Base-by-base conservation (phyloP, 1,284 basidiomycete species). In the Inonotus obliquus region DNA sequence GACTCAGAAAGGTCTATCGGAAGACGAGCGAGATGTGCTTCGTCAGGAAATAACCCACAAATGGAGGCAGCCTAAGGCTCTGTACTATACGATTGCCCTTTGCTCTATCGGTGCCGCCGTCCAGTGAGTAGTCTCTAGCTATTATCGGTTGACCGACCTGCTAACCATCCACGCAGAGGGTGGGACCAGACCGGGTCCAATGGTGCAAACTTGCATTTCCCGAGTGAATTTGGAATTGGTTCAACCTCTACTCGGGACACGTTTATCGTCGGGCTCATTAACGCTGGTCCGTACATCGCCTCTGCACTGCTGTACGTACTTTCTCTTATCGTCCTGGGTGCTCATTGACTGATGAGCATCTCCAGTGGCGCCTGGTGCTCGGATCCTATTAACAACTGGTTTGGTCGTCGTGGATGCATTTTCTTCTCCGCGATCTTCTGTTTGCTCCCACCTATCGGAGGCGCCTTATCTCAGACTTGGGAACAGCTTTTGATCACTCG, bases 331-430 rank as follows among this genome's bases (percentile, higher is more conserved):
- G 82, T 83, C 41, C n/a, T 52, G 13, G 5, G 19, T n/a, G 7
- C 41, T 44, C 17, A 55, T 53, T 47, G 48, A 44, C 69, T 71
- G 69, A 48, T 55, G 55, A 74, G 25, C 37, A 21, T 49, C 9
- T 35, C 29, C 29, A 66, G 63, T 56, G 75, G 76, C 51, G 75
- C 76, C 69, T 79, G 79, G 80, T 67, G 79, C 39, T 77, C 78
- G 4, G 77, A 78, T 62, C 80, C 80, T 1, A 66, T 82, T 48
- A 81, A 81, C 70, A 68, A 79, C 54, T 27, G 48, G 54, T 79
- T 89, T 59, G 79, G 86, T 45, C 84, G 89, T 66, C 82, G 88
- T 49, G 88, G 88, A 13, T 81, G 82, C 7, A 83, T 91, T 62
- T 89, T 89, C 71, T 74, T 88, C 72, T 82, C 83, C 53, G 85